A percentile compares a stretch with the other conserved stretches of the same genome.
These are phyloP conservation scores for Aspergillus brasiliensis DNA, from an alignment of 2,329 filamentous ascomycete genomes.

Conservation along the genomic window DNA sequence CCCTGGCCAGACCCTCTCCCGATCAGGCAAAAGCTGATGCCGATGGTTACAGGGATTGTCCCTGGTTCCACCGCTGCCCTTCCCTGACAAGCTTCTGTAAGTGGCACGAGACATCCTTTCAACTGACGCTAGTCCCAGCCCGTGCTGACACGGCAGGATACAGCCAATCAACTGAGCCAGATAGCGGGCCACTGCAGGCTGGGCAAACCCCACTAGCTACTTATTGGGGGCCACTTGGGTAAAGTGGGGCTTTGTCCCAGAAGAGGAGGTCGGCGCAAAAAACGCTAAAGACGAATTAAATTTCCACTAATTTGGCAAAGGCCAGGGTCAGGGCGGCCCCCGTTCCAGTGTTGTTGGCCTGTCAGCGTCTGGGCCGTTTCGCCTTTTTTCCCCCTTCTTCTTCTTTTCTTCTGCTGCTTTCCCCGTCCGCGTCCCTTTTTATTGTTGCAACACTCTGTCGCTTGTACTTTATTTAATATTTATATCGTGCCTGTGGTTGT, in stretches of 20 bases:
- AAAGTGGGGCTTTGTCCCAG: background rate
- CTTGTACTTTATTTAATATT: background rate
- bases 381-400: constrained; percentile 4
- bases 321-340: constrained; percentile 10
- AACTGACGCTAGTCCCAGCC: constrained; percentile 18
- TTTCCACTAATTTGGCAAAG: constrained; percentile 16
- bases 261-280: background rate
- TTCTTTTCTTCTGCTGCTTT: constrained; percentile 1
- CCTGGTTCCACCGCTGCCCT: constrained; percentile 1
- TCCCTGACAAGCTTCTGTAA: constrained; percentile 22
- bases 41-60: constrained; percentile 9
- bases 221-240: background rate
- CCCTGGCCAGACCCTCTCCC: background rate
- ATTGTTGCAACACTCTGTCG: background rate
- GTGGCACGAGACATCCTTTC: constrained; percentile 26
- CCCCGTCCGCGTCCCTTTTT: background rate
- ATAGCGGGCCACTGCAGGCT: background rate
- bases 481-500: constrained; percentile 6
- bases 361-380: constrained; percentile 18
- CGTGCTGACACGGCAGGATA: constrained; percentile 20
- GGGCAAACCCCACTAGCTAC: background rate
- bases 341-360: constrained; percentile 8
- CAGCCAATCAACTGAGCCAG: background rate
- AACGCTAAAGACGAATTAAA: constrained; percentile 12
- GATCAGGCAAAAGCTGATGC: constrained; percentile 7